phyloP scores from a whole-genome alignment of 2,329 filamentous ascomycete species.

The Graphilbum fragrans region DNA sequence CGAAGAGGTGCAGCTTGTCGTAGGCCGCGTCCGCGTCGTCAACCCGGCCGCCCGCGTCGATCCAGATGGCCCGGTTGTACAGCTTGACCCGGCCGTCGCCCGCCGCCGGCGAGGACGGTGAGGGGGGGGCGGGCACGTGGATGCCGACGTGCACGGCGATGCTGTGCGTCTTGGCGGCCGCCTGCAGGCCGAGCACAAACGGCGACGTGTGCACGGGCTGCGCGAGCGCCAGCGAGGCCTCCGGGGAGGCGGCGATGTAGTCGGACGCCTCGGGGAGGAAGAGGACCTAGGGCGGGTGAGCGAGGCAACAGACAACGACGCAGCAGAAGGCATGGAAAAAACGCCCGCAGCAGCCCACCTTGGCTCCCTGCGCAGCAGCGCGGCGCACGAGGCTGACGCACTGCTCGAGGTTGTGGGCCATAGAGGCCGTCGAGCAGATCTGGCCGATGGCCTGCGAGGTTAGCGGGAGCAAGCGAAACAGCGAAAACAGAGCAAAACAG shows the following conservation, averaged over 20 bases:
- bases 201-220: constrained; percentile 50
- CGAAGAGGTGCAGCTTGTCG: constrained; percentile 87
- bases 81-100: constrained; percentile 20
- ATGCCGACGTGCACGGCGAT: constrained; percentile 78
- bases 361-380: constrained; percentile 64
- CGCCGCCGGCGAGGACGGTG: constrained; percentile 14
- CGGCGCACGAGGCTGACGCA: constrained; percentile 61
- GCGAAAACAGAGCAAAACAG: neutral
- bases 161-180: constrained; percentile 48
- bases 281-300: constrained; percentile 42
- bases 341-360: constrained; percentile 35
- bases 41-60: constrained; percentile 29
- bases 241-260: constrained; percentile 63
- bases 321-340: constrained; percentile 1
- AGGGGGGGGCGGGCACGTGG: constrained; percentile 53
- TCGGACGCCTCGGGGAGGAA: constrained; percentile 90
- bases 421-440: constrained; percentile 71
- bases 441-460: constrained; percentile 66
- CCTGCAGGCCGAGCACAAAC: constrained; percentile 66
- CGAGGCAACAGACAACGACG: constrained; percentile 3
- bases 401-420: constrained; percentile 68
- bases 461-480: neutral
- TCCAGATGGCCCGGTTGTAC: constrained; percentile 42
- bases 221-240: constrained; percentile 60
- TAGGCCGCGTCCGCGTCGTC: constrained; percentile 35